Evolutionary conservation across 768 basidiomycete species (phyloP), one percentile per base, ranked within the genome.

Genomic region (Lyophyllum semitale): DNA sequence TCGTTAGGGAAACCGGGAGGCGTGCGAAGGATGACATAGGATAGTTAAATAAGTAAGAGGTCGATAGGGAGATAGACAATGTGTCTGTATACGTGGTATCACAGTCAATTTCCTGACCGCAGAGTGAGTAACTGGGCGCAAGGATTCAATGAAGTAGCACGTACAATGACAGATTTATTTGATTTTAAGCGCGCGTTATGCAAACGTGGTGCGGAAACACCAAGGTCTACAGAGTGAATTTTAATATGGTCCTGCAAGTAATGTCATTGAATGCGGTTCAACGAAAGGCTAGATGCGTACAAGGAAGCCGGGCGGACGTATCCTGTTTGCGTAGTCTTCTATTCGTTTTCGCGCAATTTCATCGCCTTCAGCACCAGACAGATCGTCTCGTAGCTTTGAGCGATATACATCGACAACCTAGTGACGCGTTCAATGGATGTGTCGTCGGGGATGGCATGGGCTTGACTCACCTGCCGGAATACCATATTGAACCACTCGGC

Each of bases 401-500:
- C 89, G 79, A 75, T 94, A 96, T 53, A 85, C 77, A 45, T 90
- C 80, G 3, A 83, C 73, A 29, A 91, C 74, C 90, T 92, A 51
- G 7, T 8, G 9, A 27, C 15, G 25, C 13, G 26, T 33, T 18
- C 32, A 26, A 60, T 49, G 27, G 13, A 23, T 18, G 18, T 18
- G 18, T 9, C 13, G 25, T 17, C 30, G 37, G n/a, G 37, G n/a
- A 9, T 27, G 44, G 22, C 45, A 48, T 25, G 11, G 32, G 43
- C 9, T 25, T 41, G 23, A 45, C 69, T 48, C 60, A 90, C 95
- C 79, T 97, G 92, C 45, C 84, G 85, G 53, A 94, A 71, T 29
- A 99, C 77, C 20, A 83, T 75, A 68, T 97, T 98, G 58, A 98
- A 81, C 97, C 97, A 98, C 64, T 92, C 91, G 23, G 88, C 82